Evolutionary conservation across 2,329 filamentous ascomycete species (phyloP), one percentile per base, ranked within the genome.

Genomic region (Bipolaris victoriae): DNA sequence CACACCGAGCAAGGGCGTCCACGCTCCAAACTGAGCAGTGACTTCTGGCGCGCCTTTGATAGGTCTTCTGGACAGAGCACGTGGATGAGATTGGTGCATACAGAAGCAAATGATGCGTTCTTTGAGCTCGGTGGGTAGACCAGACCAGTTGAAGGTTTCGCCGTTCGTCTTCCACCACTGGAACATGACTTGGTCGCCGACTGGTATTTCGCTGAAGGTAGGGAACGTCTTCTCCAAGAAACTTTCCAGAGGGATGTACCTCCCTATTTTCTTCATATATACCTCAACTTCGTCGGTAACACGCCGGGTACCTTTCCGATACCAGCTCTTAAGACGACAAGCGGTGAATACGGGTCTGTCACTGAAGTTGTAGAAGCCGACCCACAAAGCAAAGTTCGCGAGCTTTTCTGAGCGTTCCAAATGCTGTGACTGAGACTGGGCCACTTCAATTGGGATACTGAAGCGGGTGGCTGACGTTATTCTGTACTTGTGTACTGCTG

Each of bases 81-180:
- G 16, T 1, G 40, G 7, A 11, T 15, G 49, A 10, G 49, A 51
- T 4, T 43, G 55, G 18, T 58, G 43, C 37, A 72, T 54, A 11
- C 67, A 71, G 40, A 54, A 65, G 3, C 61, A 48, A 1, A 74
- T 33, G 24, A 73, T 50, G 11, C 59, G 44, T 29, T 69, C 65
- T 35, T 74, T 74, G 0, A 74, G 31, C 22, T 75, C 71, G 0
- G 60, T 70, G 0, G 72, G 64, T 1, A 74, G 49, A 1, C 7
- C 41, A 0, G 16, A 36, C 71, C 70, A 75, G 10, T 70, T 60
- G 62, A 73, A 72, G 1, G 5, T 33, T n/a, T 62, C 62, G 3
- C 64, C 62, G n/a, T 72, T 75, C 1, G 16, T 29, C 3, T 33
- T 33, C 70, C 67, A 71, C 67, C 66, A 72, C 11, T 35, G 26